Conservation (phyloP, 371 early-diverging fungal species). For the Fennellomyces sp. region DNA sequence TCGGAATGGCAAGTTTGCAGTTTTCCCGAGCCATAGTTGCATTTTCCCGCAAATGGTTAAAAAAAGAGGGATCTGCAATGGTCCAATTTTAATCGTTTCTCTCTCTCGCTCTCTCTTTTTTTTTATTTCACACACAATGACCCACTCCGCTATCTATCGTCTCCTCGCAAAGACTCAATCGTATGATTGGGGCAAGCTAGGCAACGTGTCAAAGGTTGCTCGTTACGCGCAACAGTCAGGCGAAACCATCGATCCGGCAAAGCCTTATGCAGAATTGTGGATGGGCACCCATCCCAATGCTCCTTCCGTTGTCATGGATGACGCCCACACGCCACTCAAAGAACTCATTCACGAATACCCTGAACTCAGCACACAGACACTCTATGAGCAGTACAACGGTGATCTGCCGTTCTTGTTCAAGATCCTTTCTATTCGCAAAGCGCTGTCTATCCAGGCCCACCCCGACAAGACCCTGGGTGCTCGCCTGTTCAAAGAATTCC, state of each 20-base stretch:
- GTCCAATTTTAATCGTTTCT: neutral
- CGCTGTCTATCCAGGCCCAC: conserved; percentile 98
- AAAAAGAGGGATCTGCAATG: neutral
- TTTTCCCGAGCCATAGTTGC: conserved; percentile 1
- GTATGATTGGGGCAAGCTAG: conserved; percentile 97
- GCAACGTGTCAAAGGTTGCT: conserved; percentile 82
- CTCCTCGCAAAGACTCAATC: conserved; percentile 69
- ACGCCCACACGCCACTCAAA: conserved; percentile 55
- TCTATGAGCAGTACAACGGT: conserved; percentile 63
- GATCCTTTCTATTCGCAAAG: conserved; percentile 92
- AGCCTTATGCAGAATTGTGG: conserved; percentile 97
- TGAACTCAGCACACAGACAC: conserved; percentile 50
- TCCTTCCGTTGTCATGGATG: conserved; percentile 64
- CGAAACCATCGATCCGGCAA: conserved; percentile 55
- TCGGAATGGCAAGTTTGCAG: no score
- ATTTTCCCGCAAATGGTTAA: conserved; percentile 3
- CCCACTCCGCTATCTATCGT: conserved; percentile 32
- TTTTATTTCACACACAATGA: neutral
- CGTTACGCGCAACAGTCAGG: conserved; percentile 71
- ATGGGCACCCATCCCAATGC: conserved; percentile 98
- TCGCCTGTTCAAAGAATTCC: conserved; percentile 69
- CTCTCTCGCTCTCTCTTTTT: neutral
- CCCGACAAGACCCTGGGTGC: conserved; percentile 91
- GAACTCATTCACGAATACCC: conserved; percentile 51
- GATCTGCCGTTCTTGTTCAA: conserved; percentile 97